These are phyloP conservation scores for Bryoglossum gracile DNA, from an alignment of 495 filamentous ascomycete genomes.

Conservation along the genomic window DNA sequence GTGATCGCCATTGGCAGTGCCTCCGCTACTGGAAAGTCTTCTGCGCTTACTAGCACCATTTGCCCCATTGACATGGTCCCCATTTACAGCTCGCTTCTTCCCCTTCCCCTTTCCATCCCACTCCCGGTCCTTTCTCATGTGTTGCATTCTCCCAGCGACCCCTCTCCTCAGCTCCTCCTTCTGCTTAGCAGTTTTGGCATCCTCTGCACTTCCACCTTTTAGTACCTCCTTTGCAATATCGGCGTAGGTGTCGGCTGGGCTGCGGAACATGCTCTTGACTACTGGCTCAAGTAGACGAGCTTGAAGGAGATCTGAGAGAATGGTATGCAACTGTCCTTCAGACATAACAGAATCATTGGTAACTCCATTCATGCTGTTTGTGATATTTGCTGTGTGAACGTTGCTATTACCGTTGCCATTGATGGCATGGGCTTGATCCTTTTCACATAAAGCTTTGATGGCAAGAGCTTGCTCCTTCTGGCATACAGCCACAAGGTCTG, in stretches of 20 bases:
- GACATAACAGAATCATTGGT: conserved; percentile 27
- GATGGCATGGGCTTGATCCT: too few species aligned
- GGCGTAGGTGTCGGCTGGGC: conserved; percentile 23
- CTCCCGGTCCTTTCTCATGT: conserved; percentile 16
- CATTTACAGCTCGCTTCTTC: conserved; percentile 18
- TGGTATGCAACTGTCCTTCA: conserved; percentile 15
- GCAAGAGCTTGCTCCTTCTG: conserved; percentile 11
- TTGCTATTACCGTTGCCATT: conserved; percentile 22
- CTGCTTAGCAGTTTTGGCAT: conserved; percentile 24
- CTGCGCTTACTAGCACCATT: conserved; percentile 34
- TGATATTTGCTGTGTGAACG: conserved; percentile 12
- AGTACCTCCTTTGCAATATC: conserved; percentile 15
- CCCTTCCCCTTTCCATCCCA: conserved; percentile 18
- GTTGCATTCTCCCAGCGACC: conserved; percentile 7
- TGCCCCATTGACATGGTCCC: conserved; percentile 9
- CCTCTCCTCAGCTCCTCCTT: conserved; percentile 20
- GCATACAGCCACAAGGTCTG: conserved; percentile 51
- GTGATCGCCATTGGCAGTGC: conserved; percentile 21
- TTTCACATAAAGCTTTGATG: too few species aligned
- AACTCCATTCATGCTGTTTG: conserved; percentile 26
- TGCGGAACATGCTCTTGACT: conserved; percentile 17
- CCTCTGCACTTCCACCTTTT: conserved; percentile 10
- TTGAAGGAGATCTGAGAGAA: conserved; percentile 15
- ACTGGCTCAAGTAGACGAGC: conserved; percentile 19
- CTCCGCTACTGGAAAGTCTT: conserved; percentile 35